Base-by-base conservation (phyloP, 805 yeast genomes). In the Torulaspora maleeae region DNA sequence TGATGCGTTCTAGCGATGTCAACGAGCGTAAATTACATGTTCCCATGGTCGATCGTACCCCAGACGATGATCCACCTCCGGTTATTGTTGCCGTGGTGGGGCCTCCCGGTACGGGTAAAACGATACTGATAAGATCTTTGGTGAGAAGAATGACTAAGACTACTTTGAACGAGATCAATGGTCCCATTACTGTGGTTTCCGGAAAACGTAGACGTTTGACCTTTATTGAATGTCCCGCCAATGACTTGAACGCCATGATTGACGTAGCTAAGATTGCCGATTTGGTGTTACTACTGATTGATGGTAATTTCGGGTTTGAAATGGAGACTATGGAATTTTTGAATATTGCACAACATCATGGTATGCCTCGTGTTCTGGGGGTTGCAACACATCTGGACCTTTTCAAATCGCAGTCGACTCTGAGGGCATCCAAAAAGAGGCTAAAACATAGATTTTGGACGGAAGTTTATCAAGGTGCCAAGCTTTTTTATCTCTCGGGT, bases 241-340 rank as follows among this genome's bases (percentile, higher is more conserved):
- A 90, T 58, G 99, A 93, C 65, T 69, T 93, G 61, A 90, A 88
- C 64, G 83, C 96, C 6, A 93, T 95, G 98, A 80, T 90, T 35
- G 99, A 93, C 69, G 80, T 93, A 30, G 96, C 98, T 22, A 93
- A 93, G 60, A 81, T 90, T 46, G 96, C 98, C 0, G 99, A 93
- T 67, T 73, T 93, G 50, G 95, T 95, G 8, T 73, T 93, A 39
- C 65, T 93, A 49, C 70, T 93, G 76, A 80, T 93, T 48, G 99
- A 93, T 71, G 98, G 99, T 48, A 93, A 93, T 65, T 93, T 88
- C 64, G 99, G 99, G 6, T 80, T 93, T 48, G 99, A 93, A 72
- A 93, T 93, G 99, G 99, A 93, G 68, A 93, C 99, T 7, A 95
- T 93, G 98, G 99, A 93, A 68, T 93, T 93, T 61, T 74, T 93